Conservation (phyloP, 106 monocot species). For the Hemerocallis citrina region DNA sequence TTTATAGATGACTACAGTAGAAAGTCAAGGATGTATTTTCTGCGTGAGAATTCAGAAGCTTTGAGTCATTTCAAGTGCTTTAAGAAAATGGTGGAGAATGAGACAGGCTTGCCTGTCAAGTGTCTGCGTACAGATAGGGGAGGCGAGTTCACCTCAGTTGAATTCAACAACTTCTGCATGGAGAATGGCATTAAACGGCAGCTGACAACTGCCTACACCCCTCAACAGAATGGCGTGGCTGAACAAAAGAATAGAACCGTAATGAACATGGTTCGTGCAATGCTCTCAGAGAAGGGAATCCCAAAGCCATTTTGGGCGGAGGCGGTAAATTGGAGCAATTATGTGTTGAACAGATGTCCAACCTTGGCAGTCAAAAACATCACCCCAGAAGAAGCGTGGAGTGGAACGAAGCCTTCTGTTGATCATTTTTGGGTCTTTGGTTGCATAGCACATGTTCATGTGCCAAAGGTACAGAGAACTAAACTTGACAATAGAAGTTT, state of each 20-base stretch:
- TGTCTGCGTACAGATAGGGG: background rate
- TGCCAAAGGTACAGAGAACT: background rate
- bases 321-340: conserved; percentile 7
- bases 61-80: background rate
- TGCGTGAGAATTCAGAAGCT: background rate
- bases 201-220: background rate
- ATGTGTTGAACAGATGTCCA: conserved; percentile 10
- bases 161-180: background rate
- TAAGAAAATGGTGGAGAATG: conserved; percentile 1
- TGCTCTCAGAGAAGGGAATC: conserved; percentile 1
- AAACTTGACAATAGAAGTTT: background rate
- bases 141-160: background rate
- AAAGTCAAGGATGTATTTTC: conserved; percentile 2
- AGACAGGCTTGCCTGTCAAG: background rate
- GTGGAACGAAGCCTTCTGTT: background rate
- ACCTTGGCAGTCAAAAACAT: background rate
- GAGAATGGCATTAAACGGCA: background rate
- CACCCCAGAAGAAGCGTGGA: conserved; percentile 3
- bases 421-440: background rate
- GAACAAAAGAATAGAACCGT: conserved; percentile 3
- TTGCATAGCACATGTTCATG: background rate
- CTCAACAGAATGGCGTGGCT: background rate
- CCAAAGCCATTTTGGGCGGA: conserved; percentile 2
- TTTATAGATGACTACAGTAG: conserved; percentile 8
- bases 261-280: conserved; percentile 1